phyloP scores from a whole-genome alignment of 257 asterid genomes.

The Schizonepeta tenuifolia region DNA sequence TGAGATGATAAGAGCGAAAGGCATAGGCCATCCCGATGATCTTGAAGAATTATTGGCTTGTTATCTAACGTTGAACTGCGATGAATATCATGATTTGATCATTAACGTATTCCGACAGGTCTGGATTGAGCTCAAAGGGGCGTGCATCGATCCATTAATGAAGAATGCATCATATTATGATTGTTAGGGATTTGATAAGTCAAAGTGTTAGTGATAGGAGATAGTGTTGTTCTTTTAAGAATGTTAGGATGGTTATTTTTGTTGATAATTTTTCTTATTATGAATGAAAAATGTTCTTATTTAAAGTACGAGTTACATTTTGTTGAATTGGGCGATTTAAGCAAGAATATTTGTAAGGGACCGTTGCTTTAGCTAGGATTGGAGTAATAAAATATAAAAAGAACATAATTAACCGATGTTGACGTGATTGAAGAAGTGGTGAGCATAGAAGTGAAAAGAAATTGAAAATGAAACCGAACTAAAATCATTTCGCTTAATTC shows the following conservation, averaged over 20 bases:
- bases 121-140: slow-evolving; percentile 64
- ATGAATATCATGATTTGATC: slow-evolving; percentile 70
- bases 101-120: slow-evolving; percentile 73
- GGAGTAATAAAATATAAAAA: too few species aligned
- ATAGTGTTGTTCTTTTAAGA: neutral
- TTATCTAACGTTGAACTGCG: slow-evolving; percentile 68
- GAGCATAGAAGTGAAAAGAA: too few species aligned
- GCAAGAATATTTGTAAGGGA: too few species aligned
- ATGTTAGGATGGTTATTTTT: neutral
- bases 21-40: slow-evolving; percentile 56
- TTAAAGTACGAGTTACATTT: neutral
- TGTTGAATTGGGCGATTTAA: neutral
- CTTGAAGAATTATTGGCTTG: slow-evolving; percentile 85
- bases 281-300: neutral
- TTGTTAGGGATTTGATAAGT: slow-evolving; percentile 17
- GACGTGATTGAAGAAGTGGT: too few species aligned
- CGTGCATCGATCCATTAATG: slow-evolving; percentile 31
- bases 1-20: slow-evolving; percentile 78
- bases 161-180: slow-evolving; percentile 26
- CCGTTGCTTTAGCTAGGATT: too few species aligned
- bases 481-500: too few species aligned
- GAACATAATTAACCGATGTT: too few species aligned
- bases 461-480: too few species aligned
- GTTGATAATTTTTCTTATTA: slow-evolving; percentile 8
- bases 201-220: neutral